Evolutionary conservation across 345 rosid genomes (phyloP), one percentile per base, ranked within the genome.

Genomic region (Salix brachista): DNA sequence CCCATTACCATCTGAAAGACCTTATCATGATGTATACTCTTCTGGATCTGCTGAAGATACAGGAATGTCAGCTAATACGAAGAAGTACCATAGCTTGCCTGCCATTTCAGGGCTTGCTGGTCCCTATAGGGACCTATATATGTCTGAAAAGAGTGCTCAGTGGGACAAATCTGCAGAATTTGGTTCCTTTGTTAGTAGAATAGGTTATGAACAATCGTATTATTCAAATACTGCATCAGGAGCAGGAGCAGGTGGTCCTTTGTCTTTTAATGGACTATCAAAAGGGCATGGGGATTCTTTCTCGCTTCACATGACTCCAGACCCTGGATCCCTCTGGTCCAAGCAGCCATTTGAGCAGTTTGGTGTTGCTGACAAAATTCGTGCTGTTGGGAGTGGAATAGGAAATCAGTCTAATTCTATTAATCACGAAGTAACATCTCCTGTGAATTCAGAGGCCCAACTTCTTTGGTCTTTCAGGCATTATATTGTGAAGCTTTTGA

Each of bases 291-390:
- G 86, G 73, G 94, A 84, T 83, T 67, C 85, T 26, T 84, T 85
- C 68, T 66, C 88, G 4, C 21, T 2, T 34, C 17, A 62, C 17
- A 18, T 90, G 72, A 82, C 81, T 69, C 61, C 91, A 4, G 85
- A 83, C 65, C 80, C 87, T 11, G 89, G 92, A 76, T 96, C 99
- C 8, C 90, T 96, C 69, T 96, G 99, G 99, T 91, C 93, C 26
- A 87, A 87, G 83, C 98, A 96, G 84, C 99, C 98, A 61, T 92
- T 87, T 84, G 97, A 96, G 89, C 98, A 92, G 89, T 94, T 96
- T 84, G 97, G 97, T 69, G 88, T 90, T 26, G 93, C 91, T 32
- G 96, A 92, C 72, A 94, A 81, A 77, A 81, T 58, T 71, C 81
- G 82, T 14, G 80, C 79, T 16, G 84, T 82, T 73, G 92, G 90